Conservation (phyloP, 805 yeast species). For the Hanseniaspora taiwanica region DNA sequence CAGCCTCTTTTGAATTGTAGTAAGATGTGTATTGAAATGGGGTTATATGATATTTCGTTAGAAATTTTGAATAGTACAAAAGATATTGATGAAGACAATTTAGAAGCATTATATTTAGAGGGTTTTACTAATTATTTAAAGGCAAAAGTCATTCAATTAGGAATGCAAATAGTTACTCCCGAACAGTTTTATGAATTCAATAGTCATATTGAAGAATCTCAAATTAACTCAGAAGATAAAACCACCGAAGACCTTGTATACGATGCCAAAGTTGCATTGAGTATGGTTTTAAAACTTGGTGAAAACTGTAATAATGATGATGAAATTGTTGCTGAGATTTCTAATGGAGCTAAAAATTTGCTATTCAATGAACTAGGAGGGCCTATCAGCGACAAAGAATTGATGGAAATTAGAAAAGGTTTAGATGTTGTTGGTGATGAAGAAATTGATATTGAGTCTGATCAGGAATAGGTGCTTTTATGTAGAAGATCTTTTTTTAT, state of each 20-base stretch:
- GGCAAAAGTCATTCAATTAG: constrained; percentile 19
- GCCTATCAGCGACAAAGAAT: constrained; percentile 26
- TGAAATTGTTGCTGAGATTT: constrained; percentile 7
- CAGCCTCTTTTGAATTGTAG: constrained; percentile 65
- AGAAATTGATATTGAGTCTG: constrained; percentile 20
- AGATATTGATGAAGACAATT: constrained; percentile 72
- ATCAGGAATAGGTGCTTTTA: constrained; percentile 1
- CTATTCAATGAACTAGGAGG: constrained; percentile 47
- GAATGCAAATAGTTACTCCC: constrained; percentile 9
- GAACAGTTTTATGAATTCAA: constrained; percentile 23
- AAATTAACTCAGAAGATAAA: constrained; percentile 25
- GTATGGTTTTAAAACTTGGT: constrained; percentile 29
- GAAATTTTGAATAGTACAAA: constrained; percentile 53
- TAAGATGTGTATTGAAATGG: constrained; percentile 68
- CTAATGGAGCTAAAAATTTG: constrained; percentile 47
- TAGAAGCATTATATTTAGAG: constrained; percentile 74
- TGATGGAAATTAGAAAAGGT: constrained; percentile 21
- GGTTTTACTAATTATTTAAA: constrained; percentile 57
- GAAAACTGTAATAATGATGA: constrained; percentile 27
- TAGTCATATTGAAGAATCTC: constrained; percentile 18
- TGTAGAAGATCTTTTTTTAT: not conserved
- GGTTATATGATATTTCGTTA: constrained; percentile 50
- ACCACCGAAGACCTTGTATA: constrained; percentile 21
- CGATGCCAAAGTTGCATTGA: constrained; percentile 28
- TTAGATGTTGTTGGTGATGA: constrained; percentile 29